phyloP scores from a whole-genome alignment of 345 rosid genomes.

The Lepidium africanum region DNA sequence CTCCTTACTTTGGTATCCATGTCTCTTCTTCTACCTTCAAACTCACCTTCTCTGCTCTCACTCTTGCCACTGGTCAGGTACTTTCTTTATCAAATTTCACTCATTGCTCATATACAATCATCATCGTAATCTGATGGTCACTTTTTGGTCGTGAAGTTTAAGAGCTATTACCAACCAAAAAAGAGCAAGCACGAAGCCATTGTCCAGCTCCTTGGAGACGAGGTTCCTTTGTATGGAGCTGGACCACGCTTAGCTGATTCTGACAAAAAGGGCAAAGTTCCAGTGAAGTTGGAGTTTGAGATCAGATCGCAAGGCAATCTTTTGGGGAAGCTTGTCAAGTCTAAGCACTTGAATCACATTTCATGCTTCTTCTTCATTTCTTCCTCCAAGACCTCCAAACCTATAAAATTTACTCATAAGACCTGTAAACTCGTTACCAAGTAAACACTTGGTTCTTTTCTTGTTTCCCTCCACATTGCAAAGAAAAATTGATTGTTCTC shows the following conservation, averaged over 20 bases:
- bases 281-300: conserved; percentile 53
- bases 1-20: conserved; percentile 76
- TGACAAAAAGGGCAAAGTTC: conserved; percentile 39
- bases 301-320: conserved; percentile 59
- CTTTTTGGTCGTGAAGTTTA: conserved; percentile 33
- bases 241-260: conserved; percentile 45
- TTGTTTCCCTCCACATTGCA: background rate
- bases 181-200: conserved; percentile 49
- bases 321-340: conserved; percentile 67
- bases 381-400: conserved; percentile 36
- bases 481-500: background rate
- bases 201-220: conserved; percentile 41
- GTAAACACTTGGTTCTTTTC: conserved; percentile 1
- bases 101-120: background rate
- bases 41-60: conserved; percentile 53
- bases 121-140: background rate
- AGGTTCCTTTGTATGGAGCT: conserved; percentile 76
- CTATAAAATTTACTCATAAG: conserved; percentile 37
- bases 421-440: conserved; percentile 31
- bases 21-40: conserved; percentile 55
- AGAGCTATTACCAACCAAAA: conserved; percentile 69
- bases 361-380: conserved; percentile 53
- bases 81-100: background rate
- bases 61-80: conserved; percentile 73
- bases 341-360: conserved; percentile 41